phyloP scores from a whole-genome alignment of 2,329 filamentous ascomycete genomes.

The Trichoderma sp. region DNA sequence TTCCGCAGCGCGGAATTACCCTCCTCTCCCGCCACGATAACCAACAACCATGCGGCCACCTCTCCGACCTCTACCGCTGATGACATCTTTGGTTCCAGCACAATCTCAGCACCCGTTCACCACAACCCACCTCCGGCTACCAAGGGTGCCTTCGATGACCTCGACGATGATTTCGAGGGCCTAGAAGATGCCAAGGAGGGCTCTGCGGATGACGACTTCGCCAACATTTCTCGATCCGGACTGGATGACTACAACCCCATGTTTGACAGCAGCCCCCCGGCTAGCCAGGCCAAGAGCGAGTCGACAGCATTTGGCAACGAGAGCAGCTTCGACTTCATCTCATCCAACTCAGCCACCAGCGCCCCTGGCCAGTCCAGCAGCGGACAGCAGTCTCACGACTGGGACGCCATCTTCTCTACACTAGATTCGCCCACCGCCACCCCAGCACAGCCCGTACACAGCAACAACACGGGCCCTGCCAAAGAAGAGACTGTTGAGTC shows the following conservation, averaged over 20 bases:
- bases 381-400: slow-evolving; percentile 63
- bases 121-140: slow-evolving; percentile 31
- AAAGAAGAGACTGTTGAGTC: slow-evolving; percentile 23
- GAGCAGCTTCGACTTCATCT: slow-evolving; percentile 59
- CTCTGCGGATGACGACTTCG: slow-evolving; percentile 74
- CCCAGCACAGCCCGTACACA: slow-evolving; percentile 24
- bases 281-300: slow-evolving; percentile 53
- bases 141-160: slow-evolving; percentile 65
- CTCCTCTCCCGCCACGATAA: slow-evolving; percentile 33
- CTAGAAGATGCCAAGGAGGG: slow-evolving; percentile 82
- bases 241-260: slow-evolving; percentile 77
- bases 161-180: slow-evolving; percentile 78
- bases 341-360: slow-evolving; percentile 32
- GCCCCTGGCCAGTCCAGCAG: slow-evolving; percentile 39
- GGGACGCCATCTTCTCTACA: slow-evolving; percentile 90
- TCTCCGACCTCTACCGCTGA: slow-evolving; percentile 36
- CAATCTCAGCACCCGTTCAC: slow-evolving; percentile 28
- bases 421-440: slow-evolving; percentile 56
- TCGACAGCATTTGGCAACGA: slow-evolving; percentile 51
- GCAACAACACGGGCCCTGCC: not conserved
- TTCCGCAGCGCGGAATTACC: slow-evolving; percentile 29
- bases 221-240: slow-evolving; percentile 66
- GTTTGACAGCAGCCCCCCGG: slow-evolving; percentile 67
- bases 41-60: slow-evolving; percentile 23
- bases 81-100: slow-evolving; percentile 42